phyloP scores from a whole-genome alignment of 495 filamentous ascomycete genomes.

The Geoglossum glabrum region DNA sequence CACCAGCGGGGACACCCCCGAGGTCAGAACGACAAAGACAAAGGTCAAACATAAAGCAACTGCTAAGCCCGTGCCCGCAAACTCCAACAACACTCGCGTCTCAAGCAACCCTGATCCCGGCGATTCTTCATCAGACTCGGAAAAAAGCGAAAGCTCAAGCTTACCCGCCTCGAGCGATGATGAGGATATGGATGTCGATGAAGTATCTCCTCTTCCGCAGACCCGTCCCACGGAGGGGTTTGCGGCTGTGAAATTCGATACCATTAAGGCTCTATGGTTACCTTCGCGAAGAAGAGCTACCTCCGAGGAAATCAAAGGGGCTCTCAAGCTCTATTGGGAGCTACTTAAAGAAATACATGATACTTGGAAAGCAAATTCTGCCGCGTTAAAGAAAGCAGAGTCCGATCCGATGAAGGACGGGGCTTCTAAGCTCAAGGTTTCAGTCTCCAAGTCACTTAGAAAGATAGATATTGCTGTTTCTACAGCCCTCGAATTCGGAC shows the following conservation, averaged over 20 bases:
- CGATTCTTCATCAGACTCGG: conserved; percentile 21
- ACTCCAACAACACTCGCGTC: background rate
- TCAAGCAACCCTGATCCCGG: background rate
- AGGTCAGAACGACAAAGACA: background rate
- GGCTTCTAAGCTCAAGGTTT: conserved; percentile 24
- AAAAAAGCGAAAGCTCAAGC: conserved; percentile 26
- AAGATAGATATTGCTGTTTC: conserved; percentile 38
- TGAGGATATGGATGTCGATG: conserved; percentile 26
- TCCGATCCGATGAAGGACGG: conserved; percentile 26
- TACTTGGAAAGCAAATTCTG: conserved; percentile 37
- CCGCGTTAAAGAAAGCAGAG: conserved; percentile 35
- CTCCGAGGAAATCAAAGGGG: conserved; percentile 28
- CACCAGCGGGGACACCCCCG: background rate
- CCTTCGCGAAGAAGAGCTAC: conserved; percentile 26
- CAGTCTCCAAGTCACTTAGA: conserved; percentile 35
- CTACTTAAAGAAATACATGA: conserved; percentile 41
- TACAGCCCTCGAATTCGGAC: conserved; percentile 37
- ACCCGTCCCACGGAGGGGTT: conserved; percentile 29
- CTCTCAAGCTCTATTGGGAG: conserved; percentile 37
- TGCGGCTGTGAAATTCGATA: conserved; percentile 39
- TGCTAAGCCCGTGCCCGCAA: background rate
- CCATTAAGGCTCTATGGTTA: conserved; percentile 43
- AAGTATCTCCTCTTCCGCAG: conserved; percentile 32
- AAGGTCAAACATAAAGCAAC: background rate
- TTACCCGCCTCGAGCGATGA: conserved; percentile 26